A percentile compares a stretch with the other conserved stretches of the same genome.
phyloP scores from a whole-genome alignment of 1,139 yeast species.

The Taphrina communis region DNA sequence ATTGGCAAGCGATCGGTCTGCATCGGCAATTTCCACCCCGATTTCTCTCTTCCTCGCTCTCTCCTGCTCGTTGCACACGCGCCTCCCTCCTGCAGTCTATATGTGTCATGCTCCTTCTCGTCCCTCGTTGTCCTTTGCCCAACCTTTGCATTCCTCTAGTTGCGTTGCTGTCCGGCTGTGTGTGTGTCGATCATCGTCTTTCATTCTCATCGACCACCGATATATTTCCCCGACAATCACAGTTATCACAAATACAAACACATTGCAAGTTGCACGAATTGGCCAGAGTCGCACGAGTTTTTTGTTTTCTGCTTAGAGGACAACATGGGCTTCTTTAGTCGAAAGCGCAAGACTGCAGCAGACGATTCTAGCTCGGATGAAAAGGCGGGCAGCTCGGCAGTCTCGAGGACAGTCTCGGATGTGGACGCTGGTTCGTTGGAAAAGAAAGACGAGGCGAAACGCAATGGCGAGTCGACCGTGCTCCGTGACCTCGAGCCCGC shows the following conservation, averaged over 20 bases:
- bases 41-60: background rate
- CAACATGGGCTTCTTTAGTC: background rate
- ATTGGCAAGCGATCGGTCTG: background rate
- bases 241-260: no score
- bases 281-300: no score
- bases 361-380: background rate
- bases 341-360: background rate
- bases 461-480: slow-evolving; percentile 21
- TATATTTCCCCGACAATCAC: no score
- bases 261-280: no score
- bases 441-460: background rate
- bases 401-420: background rate
- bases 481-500: slow-evolving; percentile 19
- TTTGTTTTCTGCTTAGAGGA: background rate
- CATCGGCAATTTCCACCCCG: background rate
- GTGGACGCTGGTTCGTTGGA: slow-evolving; percentile 1
- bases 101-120: no score
- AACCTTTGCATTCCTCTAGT: no score
- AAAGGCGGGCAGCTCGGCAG: slow-evolving; percentile 4
- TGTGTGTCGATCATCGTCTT: no score
- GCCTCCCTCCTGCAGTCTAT: no score
- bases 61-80: no score
- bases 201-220: no score
- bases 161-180: no score
- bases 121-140: no score